Conservation (phyloP, 768 basidiomycete species). For the Galerina marginata region DNA sequence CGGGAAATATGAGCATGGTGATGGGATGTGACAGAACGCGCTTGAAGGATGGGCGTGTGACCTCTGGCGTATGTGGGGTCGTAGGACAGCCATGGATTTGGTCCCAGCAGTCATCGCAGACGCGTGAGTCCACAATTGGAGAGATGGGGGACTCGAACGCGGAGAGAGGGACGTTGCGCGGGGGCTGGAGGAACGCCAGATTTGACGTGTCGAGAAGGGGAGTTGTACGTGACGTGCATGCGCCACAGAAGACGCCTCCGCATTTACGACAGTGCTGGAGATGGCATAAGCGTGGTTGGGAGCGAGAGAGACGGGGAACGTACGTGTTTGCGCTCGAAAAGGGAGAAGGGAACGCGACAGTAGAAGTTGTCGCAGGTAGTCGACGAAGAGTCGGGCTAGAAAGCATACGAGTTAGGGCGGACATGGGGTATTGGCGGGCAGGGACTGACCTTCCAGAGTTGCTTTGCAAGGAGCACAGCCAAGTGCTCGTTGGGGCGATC, state of each 20-base stretch:
- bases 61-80: constrained; percentile 47
- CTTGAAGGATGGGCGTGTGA: constrained; percentile 37
- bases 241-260: constrained; percentile 75
- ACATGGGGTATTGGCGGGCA: too few relatives aligned
- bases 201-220: constrained; percentile 75
- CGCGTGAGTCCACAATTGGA: constrained; percentile 61
- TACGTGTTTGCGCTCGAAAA: constrained; percentile 80
- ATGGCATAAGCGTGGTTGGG: constrained; percentile 19
- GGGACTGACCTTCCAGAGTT: constrained; percentile 71
- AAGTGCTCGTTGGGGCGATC: constrained; percentile 71
- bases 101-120: constrained; percentile 80
- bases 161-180: constrained; percentile 65
- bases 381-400: constrained; percentile 67
- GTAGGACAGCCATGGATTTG: constrained; percentile 67
- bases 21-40: constrained; percentile 46
- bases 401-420: constrained; percentile 10
- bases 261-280: constrained; percentile 83
- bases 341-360: constrained; percentile 66
- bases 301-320: constrained; percentile 33
- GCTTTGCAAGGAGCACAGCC: constrained; percentile 71
- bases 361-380: constrained; percentile 74
- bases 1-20: constrained; percentile 41
- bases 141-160: constrained; percentile 63
- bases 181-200: constrained; percentile 74
- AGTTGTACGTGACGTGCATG: constrained; percentile 64